Base-by-base conservation (phyloP, 139 green algal genomes). In the Coelastrella sp. region DNA sequence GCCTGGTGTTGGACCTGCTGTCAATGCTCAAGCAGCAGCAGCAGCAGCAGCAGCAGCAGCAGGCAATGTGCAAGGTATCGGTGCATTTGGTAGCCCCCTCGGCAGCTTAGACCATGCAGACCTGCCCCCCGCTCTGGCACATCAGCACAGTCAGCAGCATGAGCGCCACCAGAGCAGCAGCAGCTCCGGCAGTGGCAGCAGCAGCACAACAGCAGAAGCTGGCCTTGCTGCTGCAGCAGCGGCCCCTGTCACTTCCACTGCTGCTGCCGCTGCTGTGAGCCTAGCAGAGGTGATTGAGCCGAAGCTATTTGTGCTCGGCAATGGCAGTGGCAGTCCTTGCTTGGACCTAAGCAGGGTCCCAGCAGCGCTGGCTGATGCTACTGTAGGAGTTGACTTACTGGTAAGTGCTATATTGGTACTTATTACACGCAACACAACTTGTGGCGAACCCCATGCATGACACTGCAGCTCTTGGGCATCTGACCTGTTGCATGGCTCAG, bases 321-420 rank as follows among this genome's bases (percentile, higher is more conserved):
- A 94, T 89, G 98, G 98, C 5, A 94, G 96, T 8, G 97, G 97
- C 91, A 96, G 96, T 80, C 98, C 98, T 4, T 99, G 98, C 94
- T 92, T 99, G 54, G 98, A 99, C 92, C 93, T 99, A 58, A 88
- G 97, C 10, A 94, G 97, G 14, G 94, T 99, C 20, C 94, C 87
- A 14, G 59, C 76, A n/a, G 92, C 95, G 2, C 83, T 97, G 74
- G 95, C 95, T 4, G 95, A 97, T 74, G 97, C 96, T 5, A 96
- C 93, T 7, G 90, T 94, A 4, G 96, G 96, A 11, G 94, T 97
- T 10, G 98, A 99, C 91, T 92, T 99, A 58, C 94, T 99, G 77
- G 88, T 87, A 17, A 47, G 32, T 47, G 32, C 32, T 47, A 47
- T 47, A 47, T 47, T 0, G 32, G 32, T 47, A 47, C 32, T 47